Evolutionary conservation across 192 early-diverging fungal species (phyloP), one percentile per base, ranked within the genome.

Genomic region (Coemansia sp.): DNA sequence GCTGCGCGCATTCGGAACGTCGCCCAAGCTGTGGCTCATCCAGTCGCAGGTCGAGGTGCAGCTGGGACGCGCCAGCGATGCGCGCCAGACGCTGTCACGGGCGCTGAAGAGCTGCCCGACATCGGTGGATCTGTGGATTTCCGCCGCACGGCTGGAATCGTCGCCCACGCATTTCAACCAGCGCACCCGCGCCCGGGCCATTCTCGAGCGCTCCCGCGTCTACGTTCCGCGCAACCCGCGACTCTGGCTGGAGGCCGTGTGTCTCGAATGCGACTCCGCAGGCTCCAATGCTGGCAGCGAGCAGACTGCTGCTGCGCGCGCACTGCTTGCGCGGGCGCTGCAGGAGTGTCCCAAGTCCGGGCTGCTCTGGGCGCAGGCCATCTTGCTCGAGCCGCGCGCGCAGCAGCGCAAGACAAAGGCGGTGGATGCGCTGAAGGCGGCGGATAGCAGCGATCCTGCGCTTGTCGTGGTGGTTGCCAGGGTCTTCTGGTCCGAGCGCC

Each of bases 1-100:
- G 2, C 67, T 94, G 9, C n/a, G n/a, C 9, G 77, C 81, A 59
- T 99, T 92, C 65, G 91, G 93, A 1, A 77, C 69, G 22, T 91
- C 91, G 62, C 88, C 87, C 68, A 98, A 99, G 68, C 80, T 98
- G 45, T 98, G 96, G 96, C 92, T 99, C 86, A 90, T 99, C 39
- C 88, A 93, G 76, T 89, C 92, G 39, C 97, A 97, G 70, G 84
- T 97, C 19, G 73, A 86, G 51, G 88, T 87, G 18, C 92, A 96
- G 66, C 87, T 95, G 22, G 76, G 83, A 32, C 77, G 92, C 52
- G 56, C 84, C 7, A 51, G 75, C 3, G 85, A 74, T 10, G 96
- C 95, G 16, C 72, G 93, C 8, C 88, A 90, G 61, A 90, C 90
- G 13, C 89, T 90, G 62, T 77, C 86, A 21, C 85, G 78, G 42